Evolutionary conservation across 163 green algal species (phyloP), one percentile per base, ranked within the genome.

Genomic region (Botryococcus braunii): DNA sequence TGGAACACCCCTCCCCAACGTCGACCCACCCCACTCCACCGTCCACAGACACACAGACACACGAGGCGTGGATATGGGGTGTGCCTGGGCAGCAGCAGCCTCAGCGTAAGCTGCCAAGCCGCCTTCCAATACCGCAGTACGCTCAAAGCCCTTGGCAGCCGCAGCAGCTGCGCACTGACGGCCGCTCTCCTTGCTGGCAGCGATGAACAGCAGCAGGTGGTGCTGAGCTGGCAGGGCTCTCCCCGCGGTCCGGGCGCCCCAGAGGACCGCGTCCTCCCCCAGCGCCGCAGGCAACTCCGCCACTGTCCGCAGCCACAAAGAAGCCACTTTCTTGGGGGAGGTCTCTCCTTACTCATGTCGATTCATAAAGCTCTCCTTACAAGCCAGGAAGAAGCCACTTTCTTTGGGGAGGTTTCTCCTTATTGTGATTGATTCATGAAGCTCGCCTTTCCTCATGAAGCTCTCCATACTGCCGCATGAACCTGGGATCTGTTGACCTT

Each of bases 121-220:
- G 21, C 69, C 74, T 38, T 72, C 50, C 34, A 79, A 58, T 3
- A 66, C 29, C 2, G 48, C 47, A 2, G 29, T 32, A 21, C 32
- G 58, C 38, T 72, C 35, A 49, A 63, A 79, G 35, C 74, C 69
- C 6, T 31, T 36, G 29, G 41, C 47, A 9, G 69, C 65, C 17
- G 74, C 74, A 25, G 62, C 59, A 9, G 65, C 64, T 35, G 69
- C 74, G 11, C 65, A 69, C 1, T 37, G 57, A 4, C 37, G 43
- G 56, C 59, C 56, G 5, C 58, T 39, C 5, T 69, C 50, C 4
- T 55, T 58, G 11, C 31, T 58, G 9, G 66, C 68, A 2, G 35
- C 48, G 37, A 79, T 31, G 65, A 79, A 72, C 11, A 79, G 68
- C 29, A 79, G 56, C 48, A 72, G 49, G 8, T 61, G 43, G 35